These are phyloP conservation scores for Piloderma croceum DNA, from an alignment of 768 basidiomycete species.

Conservation along the genomic window DNA sequence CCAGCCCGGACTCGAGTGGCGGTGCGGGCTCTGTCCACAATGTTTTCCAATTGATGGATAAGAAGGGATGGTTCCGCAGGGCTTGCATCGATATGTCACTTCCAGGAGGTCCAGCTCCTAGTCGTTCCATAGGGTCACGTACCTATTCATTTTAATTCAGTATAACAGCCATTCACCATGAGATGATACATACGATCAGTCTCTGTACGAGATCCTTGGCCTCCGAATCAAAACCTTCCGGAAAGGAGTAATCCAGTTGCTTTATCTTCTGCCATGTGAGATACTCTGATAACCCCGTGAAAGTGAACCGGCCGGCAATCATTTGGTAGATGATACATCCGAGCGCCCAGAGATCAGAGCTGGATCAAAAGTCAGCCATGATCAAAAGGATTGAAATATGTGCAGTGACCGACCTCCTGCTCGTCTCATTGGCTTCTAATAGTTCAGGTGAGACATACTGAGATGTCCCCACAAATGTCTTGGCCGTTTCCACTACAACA, in stretches of 20 bases:
- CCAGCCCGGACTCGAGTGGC: slow-evolving; percentile 49
- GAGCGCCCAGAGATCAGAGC: slow-evolving; percentile 93
- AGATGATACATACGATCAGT: slow-evolving; percentile 54
- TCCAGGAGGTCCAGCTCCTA: slow-evolving; percentile 49
- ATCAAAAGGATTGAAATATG: slow-evolving; percentile 4
- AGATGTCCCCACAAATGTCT: slow-evolving; percentile 85
- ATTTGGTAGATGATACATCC: slow-evolving; percentile 94
- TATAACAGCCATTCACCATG: too few species aligned
- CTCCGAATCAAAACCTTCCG: slow-evolving; percentile 75
- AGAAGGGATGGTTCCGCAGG: slow-evolving; percentile 59
- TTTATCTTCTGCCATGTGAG: slow-evolving; percentile 95
- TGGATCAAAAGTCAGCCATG: slow-evolving; percentile 22
- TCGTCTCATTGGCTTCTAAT: slow-evolving; percentile 65
- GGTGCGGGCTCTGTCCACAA: slow-evolving; percentile 66
- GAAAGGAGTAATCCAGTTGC: slow-evolving; percentile 79
- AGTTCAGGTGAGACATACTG: slow-evolving; percentile 90
- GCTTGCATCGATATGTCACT: slow-evolving; percentile 35
- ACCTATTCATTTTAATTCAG: slow-evolving; percentile 46
- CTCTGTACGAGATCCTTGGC: slow-evolving; percentile 76
- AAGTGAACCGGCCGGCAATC: slow-evolving; percentile 86
- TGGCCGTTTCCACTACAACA: slow-evolving; percentile 43
- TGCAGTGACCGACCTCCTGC: slow-evolving; percentile 52
- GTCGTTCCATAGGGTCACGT: slow-evolving; percentile 50
- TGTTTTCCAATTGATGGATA: slow-evolving; percentile 54
- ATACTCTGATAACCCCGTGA: slow-evolving; percentile 87